phyloP scores from a whole-genome alignment of 2,329 filamentous ascomycete species.

The Periconia sp. region DNA sequence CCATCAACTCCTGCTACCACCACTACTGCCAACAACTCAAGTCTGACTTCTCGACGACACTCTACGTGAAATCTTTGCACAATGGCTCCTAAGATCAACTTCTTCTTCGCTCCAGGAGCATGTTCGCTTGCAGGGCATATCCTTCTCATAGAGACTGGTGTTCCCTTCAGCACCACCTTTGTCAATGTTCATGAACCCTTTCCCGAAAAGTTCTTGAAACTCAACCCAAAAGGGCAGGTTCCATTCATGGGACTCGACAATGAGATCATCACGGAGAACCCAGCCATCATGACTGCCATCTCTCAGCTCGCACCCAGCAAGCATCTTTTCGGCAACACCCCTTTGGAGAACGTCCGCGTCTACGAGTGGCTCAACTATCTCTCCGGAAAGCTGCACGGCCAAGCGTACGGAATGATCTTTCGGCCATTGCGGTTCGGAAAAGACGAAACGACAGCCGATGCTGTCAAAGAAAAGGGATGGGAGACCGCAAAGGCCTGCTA shows the following conservation, averaged over 20 bases:
- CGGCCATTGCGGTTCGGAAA: constrained; percentile 18
- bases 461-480: constrained; percentile 11
- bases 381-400: constrained; percentile 23
- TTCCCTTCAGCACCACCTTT: constrained; percentile 15
- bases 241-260: constrained; percentile 24
- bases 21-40: too few relatives aligned
- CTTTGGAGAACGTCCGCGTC: constrained; percentile 18
- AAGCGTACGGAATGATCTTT: constrained; percentile 23
- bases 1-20: too few relatives aligned
- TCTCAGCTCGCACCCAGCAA: constrained; percentile 20
- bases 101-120: constrained; percentile 20
- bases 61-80: neutral
- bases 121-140: constrained; percentile 27
- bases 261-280: constrained; percentile 27
- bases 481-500: constrained; percentile 13
- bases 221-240: constrained; percentile 30
- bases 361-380: constrained; percentile 30
- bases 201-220: constrained; percentile 13
- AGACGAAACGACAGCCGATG: constrained; percentile 13
- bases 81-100: constrained; percentile 23
- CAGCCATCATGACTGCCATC: constrained; percentile 23
- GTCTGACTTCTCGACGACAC: too few relatives aligned
- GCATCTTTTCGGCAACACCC: constrained; percentile 19
- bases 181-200: constrained; percentile 15
- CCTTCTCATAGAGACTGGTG: constrained; percentile 19